A percentile compares a stretch with the other conserved stretches of the same genome.
Conservation (phyloP, 768 basidiomycete genomes). For the Hemileccinum rubropunctum region DNA sequence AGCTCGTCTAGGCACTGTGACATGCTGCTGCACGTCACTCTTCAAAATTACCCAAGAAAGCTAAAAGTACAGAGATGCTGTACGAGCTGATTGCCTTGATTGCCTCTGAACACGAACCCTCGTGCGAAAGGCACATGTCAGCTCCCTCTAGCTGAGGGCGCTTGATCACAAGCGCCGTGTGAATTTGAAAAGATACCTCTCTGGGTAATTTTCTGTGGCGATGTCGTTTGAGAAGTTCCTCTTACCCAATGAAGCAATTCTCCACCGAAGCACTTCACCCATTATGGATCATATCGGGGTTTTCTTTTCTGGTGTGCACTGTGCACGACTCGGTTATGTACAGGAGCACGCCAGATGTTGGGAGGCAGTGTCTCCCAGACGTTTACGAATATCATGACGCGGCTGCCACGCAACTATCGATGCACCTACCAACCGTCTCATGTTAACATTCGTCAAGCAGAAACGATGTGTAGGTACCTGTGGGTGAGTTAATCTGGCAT, state of each 20-base stretch:
- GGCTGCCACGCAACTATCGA: no score
- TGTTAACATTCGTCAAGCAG: neutral
- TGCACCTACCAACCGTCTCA: neutral
- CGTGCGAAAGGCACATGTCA: conserved; percentile 32
- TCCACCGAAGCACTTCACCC: conserved; percentile 16
- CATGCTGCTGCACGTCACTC: conserved; percentile 18
- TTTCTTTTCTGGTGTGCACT: conserved; percentile 3
- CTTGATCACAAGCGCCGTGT: neutral
- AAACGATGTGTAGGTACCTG: neutral
- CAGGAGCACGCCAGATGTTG: no score
- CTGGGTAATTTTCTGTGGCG: conserved; percentile 24
- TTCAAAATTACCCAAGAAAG: conserved; percentile 28
- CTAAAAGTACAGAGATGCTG: conserved; percentile 21
- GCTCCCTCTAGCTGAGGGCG: conserved; percentile 17
- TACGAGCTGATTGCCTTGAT: conserved; percentile 19
- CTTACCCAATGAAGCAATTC: conserved; percentile 20
- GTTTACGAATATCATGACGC: no score
- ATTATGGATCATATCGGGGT: conserved; percentile 15
- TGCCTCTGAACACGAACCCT: conserved; percentile 21
- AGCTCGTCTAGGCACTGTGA: conserved; percentile 3
- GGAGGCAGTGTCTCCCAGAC: no score
- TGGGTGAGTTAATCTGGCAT: neutral
- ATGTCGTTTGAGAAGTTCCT: conserved; percentile 8
- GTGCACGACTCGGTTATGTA: neutral
- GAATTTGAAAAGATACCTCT: conserved; percentile 14